Evolutionary conservation across 2,329 filamentous ascomycete species (phyloP), one percentile per base, ranked within the genome.

Genomic region (Pseudocercospora vitis): DNA sequence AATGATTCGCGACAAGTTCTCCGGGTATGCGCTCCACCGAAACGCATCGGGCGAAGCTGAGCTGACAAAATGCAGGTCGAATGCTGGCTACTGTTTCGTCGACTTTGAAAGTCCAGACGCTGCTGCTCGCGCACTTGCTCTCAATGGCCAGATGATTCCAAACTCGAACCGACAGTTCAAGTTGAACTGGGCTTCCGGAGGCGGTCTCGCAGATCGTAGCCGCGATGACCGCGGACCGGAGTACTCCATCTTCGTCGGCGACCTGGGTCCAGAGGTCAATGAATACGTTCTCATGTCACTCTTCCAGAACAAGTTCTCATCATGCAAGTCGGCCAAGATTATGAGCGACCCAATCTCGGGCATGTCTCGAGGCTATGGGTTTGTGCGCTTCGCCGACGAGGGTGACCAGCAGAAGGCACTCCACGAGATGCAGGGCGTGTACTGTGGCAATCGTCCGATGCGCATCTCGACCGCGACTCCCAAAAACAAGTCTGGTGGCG

Each of bases 1-100:
- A 83, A 96, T 99, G 82, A 99, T 99, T 68, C 89, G 94, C 63
- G 94, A 99, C 78, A 96, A 96, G 76, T 96, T 96, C 74, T 96
- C 92, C 70, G 94, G 92, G 91, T 96, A 81, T 75, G 81, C 42
- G 48, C 69, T 45, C 44, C 44, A 28, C 33, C 23, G 54, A 49
- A 18, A 26, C 16, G 3, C 7, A 12, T n/a, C 14, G 9, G 48
- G 23, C 45, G 44, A 52, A 42, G 35, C 48, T 18, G 48, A 21
- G 45, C 56, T 52, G 45, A 55, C 48, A 23, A 37, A 33, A 24
- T 29, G 57, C 50, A 65, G 55, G 70, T 95, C 90, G 67, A 99
- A 96, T 73, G 94, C 94, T 61, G 94, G 94, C 57, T 99, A 99
- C 77, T 99, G 92, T 77, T 99, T 99, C 73, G 91, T 97, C 66